Conservation (phyloP, 805 yeast species). For the Pachysolen tannophilus region DNA sequence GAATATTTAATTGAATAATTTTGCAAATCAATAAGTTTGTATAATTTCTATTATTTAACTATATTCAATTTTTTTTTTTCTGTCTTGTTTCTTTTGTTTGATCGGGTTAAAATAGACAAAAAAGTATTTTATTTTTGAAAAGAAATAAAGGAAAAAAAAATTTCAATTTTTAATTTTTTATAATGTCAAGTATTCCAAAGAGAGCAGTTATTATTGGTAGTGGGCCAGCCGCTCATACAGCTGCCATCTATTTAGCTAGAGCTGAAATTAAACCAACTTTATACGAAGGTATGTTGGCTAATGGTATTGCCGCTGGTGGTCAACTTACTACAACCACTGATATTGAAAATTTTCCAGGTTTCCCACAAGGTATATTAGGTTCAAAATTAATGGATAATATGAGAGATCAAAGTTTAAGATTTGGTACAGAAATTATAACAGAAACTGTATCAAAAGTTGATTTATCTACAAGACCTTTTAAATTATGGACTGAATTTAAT, state of each 20-base stretch:
- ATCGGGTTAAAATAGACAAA: no score
- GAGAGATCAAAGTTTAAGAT: slow-evolving; percentile 80
- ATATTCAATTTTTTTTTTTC: no score
- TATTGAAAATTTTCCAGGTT: slow-evolving; percentile 98
- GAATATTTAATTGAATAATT: no score
- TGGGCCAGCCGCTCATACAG: slow-evolving; percentile 99
- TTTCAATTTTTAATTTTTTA: no score
- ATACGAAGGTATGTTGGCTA: slow-evolving; percentile 95
- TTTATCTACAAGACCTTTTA: slow-evolving; percentile 81
- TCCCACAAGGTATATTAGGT: slow-evolving; percentile 90
- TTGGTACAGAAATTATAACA: slow-evolving; percentile 91
- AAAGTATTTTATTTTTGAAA: no score
- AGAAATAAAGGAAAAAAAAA: no score
- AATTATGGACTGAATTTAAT: slow-evolving; percentile 92
- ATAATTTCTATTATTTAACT: no score
- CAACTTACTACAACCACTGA: slow-evolving; percentile 98
- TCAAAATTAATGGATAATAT: slow-evolving; percentile 85
- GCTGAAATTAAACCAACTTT: slow-evolving; percentile 92
- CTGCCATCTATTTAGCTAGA: slow-evolving; percentile 93
- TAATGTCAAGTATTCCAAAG: no score
- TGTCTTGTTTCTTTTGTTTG: no score
- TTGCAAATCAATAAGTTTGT: no score
- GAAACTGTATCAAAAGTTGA: slow-evolving; percentile 95
- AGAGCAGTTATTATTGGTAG: slow-evolving; percentile 90
- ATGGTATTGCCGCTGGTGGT: slow-evolving; percentile 98